phyloP scores from a whole-genome alignment of 139 green algal genomes.

The Chlorella sorokiniana region DNA sequence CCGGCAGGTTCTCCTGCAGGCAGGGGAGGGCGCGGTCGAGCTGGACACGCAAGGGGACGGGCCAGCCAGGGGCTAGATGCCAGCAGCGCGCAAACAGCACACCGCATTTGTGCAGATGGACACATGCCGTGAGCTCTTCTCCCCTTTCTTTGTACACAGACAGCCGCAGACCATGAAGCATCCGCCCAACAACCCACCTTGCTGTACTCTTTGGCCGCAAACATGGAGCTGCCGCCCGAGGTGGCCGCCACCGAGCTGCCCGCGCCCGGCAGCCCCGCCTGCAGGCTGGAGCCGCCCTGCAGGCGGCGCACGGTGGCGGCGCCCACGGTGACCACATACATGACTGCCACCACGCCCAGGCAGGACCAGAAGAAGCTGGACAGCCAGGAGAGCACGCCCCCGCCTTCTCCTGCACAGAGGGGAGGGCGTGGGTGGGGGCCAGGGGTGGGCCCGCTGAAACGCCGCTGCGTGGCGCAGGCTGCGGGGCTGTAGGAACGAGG shows the following conservation, averaged over 20 bases:
- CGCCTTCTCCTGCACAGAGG: background rate
- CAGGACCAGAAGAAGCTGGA: constrained; percentile 31
- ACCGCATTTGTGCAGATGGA: too few species aligned
- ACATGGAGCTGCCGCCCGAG: background rate
- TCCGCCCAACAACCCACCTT: constrained; percentile 32
- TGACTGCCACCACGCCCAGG: constrained; percentile 42
- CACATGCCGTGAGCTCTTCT: too few species aligned
- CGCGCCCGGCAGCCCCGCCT: background rate
- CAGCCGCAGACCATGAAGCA: background rate
- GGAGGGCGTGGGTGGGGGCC: background rate
- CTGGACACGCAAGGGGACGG: background rate
- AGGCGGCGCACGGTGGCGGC: constrained; percentile 19
- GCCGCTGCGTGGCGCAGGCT: too few species aligned
- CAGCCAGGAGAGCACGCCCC: constrained; percentile 18
- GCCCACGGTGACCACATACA: constrained; percentile 58
- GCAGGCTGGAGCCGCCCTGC: background rate
- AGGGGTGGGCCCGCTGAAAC: background rate
- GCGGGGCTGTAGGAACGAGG: too few species aligned
- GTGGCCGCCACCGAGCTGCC: background rate
- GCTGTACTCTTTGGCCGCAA: constrained; percentile 74
- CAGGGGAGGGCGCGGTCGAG: background rate
- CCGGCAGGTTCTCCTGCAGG: constrained; percentile 63
- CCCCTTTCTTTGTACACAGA: background rate
- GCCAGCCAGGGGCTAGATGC: too few species aligned
- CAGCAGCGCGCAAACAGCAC: too few species aligned